These are phyloP conservation scores for Blastocystis sp. DNA, from an alignment of 352 stramenopile species.

Conservation along the genomic window DNA sequence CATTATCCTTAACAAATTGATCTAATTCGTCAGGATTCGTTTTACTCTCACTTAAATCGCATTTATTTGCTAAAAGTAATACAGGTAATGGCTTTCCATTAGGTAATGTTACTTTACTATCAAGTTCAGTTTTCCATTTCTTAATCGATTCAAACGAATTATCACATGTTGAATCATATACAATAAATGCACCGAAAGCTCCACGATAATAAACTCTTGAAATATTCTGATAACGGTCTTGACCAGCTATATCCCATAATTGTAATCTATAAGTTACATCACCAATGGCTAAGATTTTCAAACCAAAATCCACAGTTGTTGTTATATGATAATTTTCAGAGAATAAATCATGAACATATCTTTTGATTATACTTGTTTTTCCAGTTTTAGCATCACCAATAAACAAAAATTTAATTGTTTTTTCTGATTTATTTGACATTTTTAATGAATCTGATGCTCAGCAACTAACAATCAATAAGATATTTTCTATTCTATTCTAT, in stretches of 20 bases:
- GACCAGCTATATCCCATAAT: constrained; percentile 73
- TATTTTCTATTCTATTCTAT: too few relatives aligned
- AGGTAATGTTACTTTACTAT: constrained; percentile 67
- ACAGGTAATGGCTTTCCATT: constrained; percentile 68
- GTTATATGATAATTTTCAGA: constrained; percentile 67
- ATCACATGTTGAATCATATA: too few relatives aligned
- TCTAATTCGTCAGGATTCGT: constrained; percentile 57
- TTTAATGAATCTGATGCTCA: too few relatives aligned
- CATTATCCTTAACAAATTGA: constrained; percentile 64
- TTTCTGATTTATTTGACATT: too few relatives aligned
- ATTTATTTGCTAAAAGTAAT: constrained; percentile 75
- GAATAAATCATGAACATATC: constrained; percentile 47
- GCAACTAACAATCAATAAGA: too few relatives aligned
- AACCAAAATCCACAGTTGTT: constrained; percentile 68
- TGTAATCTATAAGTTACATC: constrained; percentile 67
- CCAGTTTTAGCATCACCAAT: constrained; percentile 62
- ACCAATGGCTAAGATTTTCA: constrained; percentile 63
- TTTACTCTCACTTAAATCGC: constrained; percentile 56
- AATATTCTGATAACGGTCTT: constrained; percentile 74
- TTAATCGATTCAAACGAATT: constrained; percentile 66
- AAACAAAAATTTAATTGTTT: constrained; percentile 67
- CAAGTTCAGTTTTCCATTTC: constrained; percentile 74
- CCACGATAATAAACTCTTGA: constrained; percentile 77
- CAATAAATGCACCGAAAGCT: constrained; percentile 62
- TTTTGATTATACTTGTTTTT: constrained; percentile 71